Evolutionary conservation across 2,329 filamentous ascomycete genomes (phyloP), one percentile per base, ranked within the genome.

Genomic region (Helminthosporium solani): DNA sequence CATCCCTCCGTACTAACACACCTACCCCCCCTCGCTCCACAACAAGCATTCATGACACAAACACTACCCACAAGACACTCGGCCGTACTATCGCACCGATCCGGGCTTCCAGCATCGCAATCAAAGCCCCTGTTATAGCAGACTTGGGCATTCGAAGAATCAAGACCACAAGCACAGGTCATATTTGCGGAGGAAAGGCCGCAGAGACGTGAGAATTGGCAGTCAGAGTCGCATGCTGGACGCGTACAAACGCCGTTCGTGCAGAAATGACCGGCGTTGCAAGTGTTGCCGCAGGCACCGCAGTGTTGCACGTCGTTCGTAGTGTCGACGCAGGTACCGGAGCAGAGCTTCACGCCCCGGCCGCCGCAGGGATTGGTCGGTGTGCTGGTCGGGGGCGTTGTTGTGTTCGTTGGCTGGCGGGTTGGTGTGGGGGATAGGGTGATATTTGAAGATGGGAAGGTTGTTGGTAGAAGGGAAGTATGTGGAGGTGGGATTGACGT

Each of bases 171-270:
- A 11, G 58, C 60, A 40, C 68, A 70, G 8, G 44, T 47, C 21
- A 31, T 28, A 7, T 42, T 42, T 12, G 28, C 39, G 27, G 38
- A 44, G 34, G 45, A 40, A 12, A 49, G 18, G 16, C 58, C 55
- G 53, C 66, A 70, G n/a, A 53, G 37, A 7, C 54, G 51, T 19
- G 57, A 49, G n/a, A 53, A 55, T 9, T 44, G 42, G 52, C 66
- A 70, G 23, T 44, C 45, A 2, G 61, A 64, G 44, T 67, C 57
- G 50, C 67, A 70, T 8, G 57, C 43, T 8, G 44, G 46, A 2
- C 54, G 57, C 7, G 56, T 56, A 47, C 67, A 70, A 0, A 67
- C 63, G 14, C 67, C 67, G 45, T 70, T 70, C n/a, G 56, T 52
- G 41, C 67, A 70, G 12, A 43, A 34, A 16, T 47, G 54, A 5